phyloP scores from a whole-genome alignment of 2,329 filamentous ascomycete species.

The Epichloe gansuensis region DNA sequence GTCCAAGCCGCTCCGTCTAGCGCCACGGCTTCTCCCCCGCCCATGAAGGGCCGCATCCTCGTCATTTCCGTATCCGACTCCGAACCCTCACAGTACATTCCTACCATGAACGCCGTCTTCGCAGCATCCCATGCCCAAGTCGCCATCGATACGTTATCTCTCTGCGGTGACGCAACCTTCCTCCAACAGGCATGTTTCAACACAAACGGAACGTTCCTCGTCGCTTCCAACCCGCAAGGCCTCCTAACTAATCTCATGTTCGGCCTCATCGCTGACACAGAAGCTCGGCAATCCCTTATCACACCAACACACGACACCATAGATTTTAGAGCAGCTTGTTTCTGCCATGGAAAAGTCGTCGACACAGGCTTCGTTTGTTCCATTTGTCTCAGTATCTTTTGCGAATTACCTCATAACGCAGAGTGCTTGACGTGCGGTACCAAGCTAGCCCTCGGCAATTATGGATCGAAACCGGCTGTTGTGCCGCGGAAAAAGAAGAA shows the following conservation, averaged over 20 bases:
- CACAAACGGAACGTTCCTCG: slow-evolving; percentile 44
- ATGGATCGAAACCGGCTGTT: slow-evolving; percentile 66
- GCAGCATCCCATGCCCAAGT: slow-evolving; percentile 80
- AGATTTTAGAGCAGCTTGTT: slow-evolving; percentile 96
- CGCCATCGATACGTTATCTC: slow-evolving; percentile 81
- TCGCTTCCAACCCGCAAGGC: slow-evolving; percentile 47
- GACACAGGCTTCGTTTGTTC: slow-evolving; percentile 93
- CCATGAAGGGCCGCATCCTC: slow-evolving; percentile 54
- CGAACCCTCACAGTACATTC: slow-evolving; percentile 85
- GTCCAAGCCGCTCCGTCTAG: slow-evolving; percentile 23
- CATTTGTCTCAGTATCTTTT: slow-evolving; percentile 92
- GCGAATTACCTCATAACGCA: slow-evolving; percentile 46
- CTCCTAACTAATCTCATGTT: slow-evolving; percentile 91
- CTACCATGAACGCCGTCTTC: slow-evolving; percentile 97
- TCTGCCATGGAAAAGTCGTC: slow-evolving; percentile 84
- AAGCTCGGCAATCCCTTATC: slow-evolving; percentile 49
- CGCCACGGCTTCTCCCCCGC: slow-evolving; percentile 17
- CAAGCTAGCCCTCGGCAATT: slow-evolving; percentile 59
- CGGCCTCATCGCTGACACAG: slow-evolving; percentile 61
- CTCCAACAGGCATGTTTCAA: slow-evolving; percentile 74
- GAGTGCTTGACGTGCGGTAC: slow-evolving; percentile 78
- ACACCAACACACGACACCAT: slow-evolving; percentile 73
- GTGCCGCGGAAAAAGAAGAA: slow-evolving; percentile 61
- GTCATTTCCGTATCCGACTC: slow-evolving; percentile 78
- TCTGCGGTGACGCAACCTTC: slow-evolving; percentile 79